Conservation (phyloP, 148 eudicot genomes). For the Chenopodium album region DNA sequence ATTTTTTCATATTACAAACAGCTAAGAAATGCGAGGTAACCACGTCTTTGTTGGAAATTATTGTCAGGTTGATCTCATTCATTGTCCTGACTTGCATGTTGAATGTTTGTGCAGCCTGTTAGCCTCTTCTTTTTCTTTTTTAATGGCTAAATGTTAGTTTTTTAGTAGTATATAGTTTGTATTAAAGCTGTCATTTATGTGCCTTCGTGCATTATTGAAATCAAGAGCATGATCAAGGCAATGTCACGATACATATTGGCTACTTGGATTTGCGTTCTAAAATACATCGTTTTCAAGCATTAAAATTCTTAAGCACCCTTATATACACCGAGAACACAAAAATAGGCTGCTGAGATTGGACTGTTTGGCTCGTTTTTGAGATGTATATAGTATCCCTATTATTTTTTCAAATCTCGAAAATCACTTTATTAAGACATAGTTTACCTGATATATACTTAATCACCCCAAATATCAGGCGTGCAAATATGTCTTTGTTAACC, state of each 20-base stretch:
- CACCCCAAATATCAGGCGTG: background rate
- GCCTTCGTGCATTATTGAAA: background rate
- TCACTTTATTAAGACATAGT: too few relatives aligned
- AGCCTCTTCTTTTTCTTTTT: background rate
- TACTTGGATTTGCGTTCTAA: background rate
- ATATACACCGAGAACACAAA: too few relatives aligned
- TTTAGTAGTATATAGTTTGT: background rate
- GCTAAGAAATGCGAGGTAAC: slow-evolving; percentile 26
- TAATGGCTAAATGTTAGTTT: background rate
- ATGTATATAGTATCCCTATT: too few relatives aligned
- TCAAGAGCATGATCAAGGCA: background rate
- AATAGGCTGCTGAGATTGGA: too few relatives aligned
- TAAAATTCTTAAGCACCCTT: background rate
- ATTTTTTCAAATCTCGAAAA: too few relatives aligned
- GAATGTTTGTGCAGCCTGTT: slow-evolving; percentile 2
- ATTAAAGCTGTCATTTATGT: slow-evolving; percentile 10
- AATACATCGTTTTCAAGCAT: background rate
- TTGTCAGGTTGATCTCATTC: slow-evolving; percentile 12
- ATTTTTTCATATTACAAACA: slow-evolving; percentile 12
- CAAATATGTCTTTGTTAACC: background rate
- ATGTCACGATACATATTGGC: background rate
- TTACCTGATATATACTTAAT: too few relatives aligned
- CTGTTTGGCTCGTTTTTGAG: too few relatives aligned
- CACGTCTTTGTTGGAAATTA: slow-evolving; percentile 23
- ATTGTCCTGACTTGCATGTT: background rate